Conservation (phyloP, 345 rosid species). For the Gossypium stocksii region DNA sequence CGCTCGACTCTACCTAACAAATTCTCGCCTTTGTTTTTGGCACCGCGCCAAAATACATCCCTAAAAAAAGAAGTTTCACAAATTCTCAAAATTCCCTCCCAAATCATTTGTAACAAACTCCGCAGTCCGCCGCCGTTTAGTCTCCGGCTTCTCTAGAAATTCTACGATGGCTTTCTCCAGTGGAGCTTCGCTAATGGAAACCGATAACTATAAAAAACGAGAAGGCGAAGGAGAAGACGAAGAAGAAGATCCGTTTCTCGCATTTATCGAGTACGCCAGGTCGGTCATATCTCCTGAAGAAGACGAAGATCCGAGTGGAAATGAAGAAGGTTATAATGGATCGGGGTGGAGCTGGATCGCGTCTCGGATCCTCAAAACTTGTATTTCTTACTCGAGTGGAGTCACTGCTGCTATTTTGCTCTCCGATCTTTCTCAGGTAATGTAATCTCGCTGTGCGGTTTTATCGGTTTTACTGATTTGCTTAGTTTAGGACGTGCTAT, state of each 20-base stretch:
- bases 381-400: conserved; percentile 81
- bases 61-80: neutral
- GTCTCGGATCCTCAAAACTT: conserved; percentile 71
- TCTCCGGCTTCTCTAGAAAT: neutral
- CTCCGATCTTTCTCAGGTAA: conserved; percentile 81
- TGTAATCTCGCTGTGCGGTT: neutral
- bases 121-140: neutral
- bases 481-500: neutral
- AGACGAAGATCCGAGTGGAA: conserved; percentile 24
- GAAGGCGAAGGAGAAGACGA: conserved; percentile 23
- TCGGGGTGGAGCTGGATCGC: conserved; percentile 89
- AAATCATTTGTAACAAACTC: neutral
- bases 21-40: neutral
- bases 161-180: conserved; percentile 13
- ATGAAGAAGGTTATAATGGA: conserved; percentile 24
- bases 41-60: neutral
- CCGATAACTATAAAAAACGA: neutral
- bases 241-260: conserved; percentile 60
- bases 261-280: conserved; percentile 67
- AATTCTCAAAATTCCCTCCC: conserved; percentile 1
- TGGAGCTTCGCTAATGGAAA: conserved; percentile 34
- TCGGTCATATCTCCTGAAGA: conserved; percentile 44
- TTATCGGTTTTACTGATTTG: neutral
- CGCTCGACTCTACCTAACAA: neutral
- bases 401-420: conserved; percentile 83